Conservation (phyloP, 1,284 basidiomycete species). For the Naganishia liquefaciens region DNA sequence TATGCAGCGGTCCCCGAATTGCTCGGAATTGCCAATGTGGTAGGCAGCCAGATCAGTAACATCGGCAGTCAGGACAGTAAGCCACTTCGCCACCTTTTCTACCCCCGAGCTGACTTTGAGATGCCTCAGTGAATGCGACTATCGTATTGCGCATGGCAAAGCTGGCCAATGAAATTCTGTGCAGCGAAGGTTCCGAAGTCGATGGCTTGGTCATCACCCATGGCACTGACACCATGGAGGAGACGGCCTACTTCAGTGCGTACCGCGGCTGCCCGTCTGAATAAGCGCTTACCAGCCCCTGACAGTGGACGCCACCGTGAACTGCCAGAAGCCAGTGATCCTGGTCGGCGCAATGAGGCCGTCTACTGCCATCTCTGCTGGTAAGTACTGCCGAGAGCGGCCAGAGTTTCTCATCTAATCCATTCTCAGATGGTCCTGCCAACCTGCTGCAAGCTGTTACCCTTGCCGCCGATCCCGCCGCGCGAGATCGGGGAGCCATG, state of each 20-base stretch:
- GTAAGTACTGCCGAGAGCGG: neutral
- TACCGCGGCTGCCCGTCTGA: neutral
- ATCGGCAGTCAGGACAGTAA: slow-evolving; percentile 31
- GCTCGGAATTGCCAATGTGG: slow-evolving; percentile 27
- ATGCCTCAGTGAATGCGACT: slow-evolving; percentile 37
- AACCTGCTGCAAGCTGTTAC: slow-evolving; percentile 47
- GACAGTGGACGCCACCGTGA: slow-evolving; percentile 27
- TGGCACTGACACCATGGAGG: slow-evolving; percentile 48
- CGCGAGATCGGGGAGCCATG: slow-evolving; percentile 41
- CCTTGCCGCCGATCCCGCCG: slow-evolving; percentile 37
- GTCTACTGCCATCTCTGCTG: slow-evolving; percentile 41
- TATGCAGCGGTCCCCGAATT: slow-evolving; percentile 21
- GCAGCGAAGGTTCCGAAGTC: slow-evolving; percentile 37
- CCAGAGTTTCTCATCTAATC: neutral
- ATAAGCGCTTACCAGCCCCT: neutral
- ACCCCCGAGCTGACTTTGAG: slow-evolving; percentile 20
- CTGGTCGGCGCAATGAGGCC: slow-evolving; percentile 52
- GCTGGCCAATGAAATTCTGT: slow-evolving; percentile 40
- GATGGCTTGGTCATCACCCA: slow-evolving; percentile 39
- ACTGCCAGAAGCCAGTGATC: slow-evolving; percentile 45
- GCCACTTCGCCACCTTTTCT: slow-evolving; percentile 16
- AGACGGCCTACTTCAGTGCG: slow-evolving; percentile 41
- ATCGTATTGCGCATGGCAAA: slow-evolving; percentile 40
- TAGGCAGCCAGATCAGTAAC: slow-evolving; percentile 29
- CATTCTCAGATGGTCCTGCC: slow-evolving; percentile 40